A percentile compares a stretch with the other conserved stretches of the same genome.
phyloP scores from a whole-genome alignment of 495 filamentous ascomycete species.

The Tuber aestivum region DNA sequence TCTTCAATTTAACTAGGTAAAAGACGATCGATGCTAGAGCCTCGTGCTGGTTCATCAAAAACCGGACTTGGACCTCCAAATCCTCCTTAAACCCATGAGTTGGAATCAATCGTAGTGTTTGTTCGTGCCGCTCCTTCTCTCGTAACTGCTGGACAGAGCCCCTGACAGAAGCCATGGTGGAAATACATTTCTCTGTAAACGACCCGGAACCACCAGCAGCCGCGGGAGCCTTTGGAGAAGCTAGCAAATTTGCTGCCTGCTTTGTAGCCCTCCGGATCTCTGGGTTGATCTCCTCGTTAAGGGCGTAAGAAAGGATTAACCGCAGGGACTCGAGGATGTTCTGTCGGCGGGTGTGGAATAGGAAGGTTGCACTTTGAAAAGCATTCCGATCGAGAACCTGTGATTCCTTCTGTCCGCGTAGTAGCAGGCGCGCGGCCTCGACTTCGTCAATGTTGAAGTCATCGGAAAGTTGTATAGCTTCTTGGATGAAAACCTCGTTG shows the following conservation, averaged over 20 bases:
- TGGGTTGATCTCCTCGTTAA: slow-evolving; percentile 53
- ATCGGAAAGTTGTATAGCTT: slow-evolving; percentile 72
- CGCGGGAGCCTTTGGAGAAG: slow-evolving; percentile 36
- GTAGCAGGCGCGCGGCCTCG: slow-evolving; percentile 65
- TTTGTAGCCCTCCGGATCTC: slow-evolving; percentile 45
- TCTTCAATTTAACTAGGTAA: slow-evolving; percentile 67
- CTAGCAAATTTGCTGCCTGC: slow-evolving; percentile 45
- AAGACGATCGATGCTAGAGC: slow-evolving; percentile 69
- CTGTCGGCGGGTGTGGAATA: slow-evolving; percentile 73
- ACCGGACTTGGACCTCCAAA: slow-evolving; percentile 63
- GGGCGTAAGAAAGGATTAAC: slow-evolving; percentile 60
- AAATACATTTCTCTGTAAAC: slow-evolving; percentile 64
- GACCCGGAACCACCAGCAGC: slow-evolving; percentile 33
- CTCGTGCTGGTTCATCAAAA: slow-evolving; percentile 80
- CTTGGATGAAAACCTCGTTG: slow-evolving; percentile 79
- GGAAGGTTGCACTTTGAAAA: slow-evolving; percentile 67
- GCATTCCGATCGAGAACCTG: slow-evolving; percentile 60
- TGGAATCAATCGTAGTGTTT: slow-evolving; percentile 59
- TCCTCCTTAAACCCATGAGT: slow-evolving; percentile 60
- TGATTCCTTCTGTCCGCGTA: slow-evolving; percentile 61
- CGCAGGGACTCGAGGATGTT: slow-evolving; percentile 77
- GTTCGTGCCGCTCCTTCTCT: slow-evolving; percentile 64
- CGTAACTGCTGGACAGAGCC: slow-evolving; percentile 62
- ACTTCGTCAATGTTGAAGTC: slow-evolving; percentile 84
- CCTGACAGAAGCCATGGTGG: slow-evolving; percentile 66